Evolutionary conservation across 2,329 filamentous ascomycete species (phyloP).

Genomic region (Pseudopyrenochaeta lycopersici): DNA sequence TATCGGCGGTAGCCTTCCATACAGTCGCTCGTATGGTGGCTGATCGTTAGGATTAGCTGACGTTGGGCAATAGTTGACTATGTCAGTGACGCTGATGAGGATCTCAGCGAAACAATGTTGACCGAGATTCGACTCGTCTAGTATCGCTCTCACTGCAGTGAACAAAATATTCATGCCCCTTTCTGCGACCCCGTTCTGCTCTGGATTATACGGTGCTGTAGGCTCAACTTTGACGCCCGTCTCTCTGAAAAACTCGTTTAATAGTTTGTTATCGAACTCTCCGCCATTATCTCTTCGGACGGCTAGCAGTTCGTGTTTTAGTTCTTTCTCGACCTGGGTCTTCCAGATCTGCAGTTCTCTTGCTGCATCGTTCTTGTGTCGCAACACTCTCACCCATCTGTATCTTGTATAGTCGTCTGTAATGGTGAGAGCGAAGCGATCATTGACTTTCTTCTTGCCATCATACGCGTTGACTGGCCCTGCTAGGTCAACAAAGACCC

Average conservation of each 20-base stretch:
- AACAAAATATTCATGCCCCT: constrained; percentile 1
- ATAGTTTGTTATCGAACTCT: constrained; percentile 1
- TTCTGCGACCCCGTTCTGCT: background rate
- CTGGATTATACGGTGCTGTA: constrained; percentile 2
- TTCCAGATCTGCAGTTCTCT: no score
- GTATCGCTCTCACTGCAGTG: constrained; percentile 1
- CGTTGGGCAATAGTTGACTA: constrained; percentile 2
- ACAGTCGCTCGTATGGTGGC: background rate
- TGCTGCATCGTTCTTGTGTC: background rate
- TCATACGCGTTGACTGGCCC: constrained; percentile 1
- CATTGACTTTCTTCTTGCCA: constrained; percentile 2
- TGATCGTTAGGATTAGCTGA: constrained; percentile 1
- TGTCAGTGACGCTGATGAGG: background rate
- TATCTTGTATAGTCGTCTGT: constrained; percentile 4
- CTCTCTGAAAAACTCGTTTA: constrained; percentile 2
- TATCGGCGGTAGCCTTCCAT: no score
- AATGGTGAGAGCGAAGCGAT: constrained; percentile 3
- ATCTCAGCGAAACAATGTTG: constrained; percentile 5
- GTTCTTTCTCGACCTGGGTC: no score
- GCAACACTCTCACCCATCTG: constrained; percentile 1
- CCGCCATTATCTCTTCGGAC: background rate
- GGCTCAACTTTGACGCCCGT: background rate
- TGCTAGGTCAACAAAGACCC: constrained; percentile 1
- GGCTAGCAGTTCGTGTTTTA: background rate
- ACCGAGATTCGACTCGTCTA: constrained; percentile 4